Base-by-base conservation (phyloP, 495 filamentous ascomycete genomes). In the Tuber microsphaerosporum region DNA sequence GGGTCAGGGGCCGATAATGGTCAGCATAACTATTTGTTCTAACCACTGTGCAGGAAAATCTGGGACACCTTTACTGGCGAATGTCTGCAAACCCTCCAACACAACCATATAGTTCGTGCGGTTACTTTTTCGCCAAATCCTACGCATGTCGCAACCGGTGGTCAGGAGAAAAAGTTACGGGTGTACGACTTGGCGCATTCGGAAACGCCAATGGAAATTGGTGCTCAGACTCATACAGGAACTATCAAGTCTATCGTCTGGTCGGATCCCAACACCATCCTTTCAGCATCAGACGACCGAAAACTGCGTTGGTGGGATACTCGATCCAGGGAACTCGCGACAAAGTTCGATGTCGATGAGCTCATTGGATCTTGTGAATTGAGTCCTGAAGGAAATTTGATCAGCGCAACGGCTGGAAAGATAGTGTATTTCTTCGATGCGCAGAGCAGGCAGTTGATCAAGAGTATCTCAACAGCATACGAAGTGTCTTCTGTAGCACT, bases 31-130 rank as follows among this genome's bases (percentile, higher is more conserved):
- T 34, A 45, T 45, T 42, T 69, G 74, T 73, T 75, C 73, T 76
- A 34, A 77, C 75, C 72, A 19, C 76, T 43, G 76, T 71, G 77
- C 75, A 94, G 92, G 72, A 97, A 95, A 83, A 90, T 99, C 65
- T 99, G 95, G 95, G 95, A 99, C 81, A 97, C 95, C 9, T 91
- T 94, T 80, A 94, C 92, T 7, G 95, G 95, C 79, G 96, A 97
- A 87, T 91, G 92, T 61, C 88, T 97, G 43, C 92, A 91, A 82
- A 92, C 93, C 9, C 89, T 99, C 39, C 89, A 93, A 79, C 96
- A 98, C 84, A 88, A 92, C 73, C 96, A 98, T 84, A 97, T 99
- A 78, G 94, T 97, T 76, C 93, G 95, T 72, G 92, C 96, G 10
- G 90, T 97, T 45, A 93, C 94, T 16, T 97, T 97, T 78, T 92